Base-by-base conservation (phyloP, 768 basidiomycete genomes). In the Lentinula sp. region DNA sequence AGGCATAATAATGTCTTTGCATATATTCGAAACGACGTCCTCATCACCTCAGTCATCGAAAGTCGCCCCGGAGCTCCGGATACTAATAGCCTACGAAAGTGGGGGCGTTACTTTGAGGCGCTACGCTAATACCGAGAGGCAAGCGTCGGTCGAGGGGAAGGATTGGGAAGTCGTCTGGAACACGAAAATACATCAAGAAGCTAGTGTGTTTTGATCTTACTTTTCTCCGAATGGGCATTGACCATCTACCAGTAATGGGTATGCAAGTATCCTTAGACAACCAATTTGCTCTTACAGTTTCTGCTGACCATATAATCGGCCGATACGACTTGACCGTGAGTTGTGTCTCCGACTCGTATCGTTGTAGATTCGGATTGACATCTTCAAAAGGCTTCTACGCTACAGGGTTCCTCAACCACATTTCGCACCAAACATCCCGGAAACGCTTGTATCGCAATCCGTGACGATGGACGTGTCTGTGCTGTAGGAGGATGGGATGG, bases 401-500 rank as follows among this genome's bases (percentile, higher is more conserved):
- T 28, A 20, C 20, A 32, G 37, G 57, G 49, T 28, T 33, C 1
- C 32, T 36, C 43, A 18, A 45, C 37, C 15, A 66, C 79, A 15
- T 72, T 83, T 64, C 76, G 84, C 49, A 93, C 86, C 20, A 93
- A 88, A 66, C 79, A 91, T 63, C 85, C 91, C 0, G 94, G 95
- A 3, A 94, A 94, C 67, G 81, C 82, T 0, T 81, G 84, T 6
- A 72, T 98, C n/a, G 82, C 87, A 3, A 84, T 97, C 12, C 84
- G 86, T 5, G 79, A 84, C 39, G 87, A 91, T 64, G 92, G 87
- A 0, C 81, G 82, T 20, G 83, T 98, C 0, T 89, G 94, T 66
- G 95, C 94, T 0, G 77, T 95, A 2, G 95, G 90, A 2, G 93
- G 95, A 0, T 98, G 96, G 96, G 95, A 98, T 63, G 95, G 96